A percentile compares a stretch with the other conserved stretches of the same genome.
Evolutionary conservation across 2,329 filamentous ascomycete species (phyloP).

Genomic region (Triangularia setosa): DNA sequence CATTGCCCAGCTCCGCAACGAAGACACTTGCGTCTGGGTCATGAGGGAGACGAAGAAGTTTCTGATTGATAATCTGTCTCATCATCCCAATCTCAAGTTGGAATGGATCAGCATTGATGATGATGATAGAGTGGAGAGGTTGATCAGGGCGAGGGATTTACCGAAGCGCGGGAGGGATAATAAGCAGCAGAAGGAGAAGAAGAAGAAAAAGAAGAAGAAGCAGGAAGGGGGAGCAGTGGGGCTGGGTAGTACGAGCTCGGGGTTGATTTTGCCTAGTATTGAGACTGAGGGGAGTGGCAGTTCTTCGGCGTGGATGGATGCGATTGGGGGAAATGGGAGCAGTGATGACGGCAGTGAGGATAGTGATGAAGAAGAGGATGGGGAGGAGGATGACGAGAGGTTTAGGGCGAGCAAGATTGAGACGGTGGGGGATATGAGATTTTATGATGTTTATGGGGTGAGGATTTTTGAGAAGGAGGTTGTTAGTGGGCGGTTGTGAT

Average conservation of each 20-base stretch:
- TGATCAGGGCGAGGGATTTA: conserved; percentile 37
- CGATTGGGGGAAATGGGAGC: conserved; percentile 18
- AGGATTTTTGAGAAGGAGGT: conserved; percentile 59
- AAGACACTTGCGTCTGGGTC: conserved; percentile 54
- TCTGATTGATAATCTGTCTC: conserved; percentile 54
- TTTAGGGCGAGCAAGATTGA: conserved; percentile 32
- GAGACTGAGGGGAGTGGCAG: conserved; percentile 3
- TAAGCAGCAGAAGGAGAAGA: conserved; percentile 36
- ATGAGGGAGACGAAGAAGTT: conserved; percentile 56
- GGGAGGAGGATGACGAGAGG: conserved; percentile 34
- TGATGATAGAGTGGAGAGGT: conserved; percentile 44
- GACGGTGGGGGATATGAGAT: conserved; percentile 37
- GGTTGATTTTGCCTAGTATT: neutral
- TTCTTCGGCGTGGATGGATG: neutral
- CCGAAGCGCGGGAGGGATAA: conserved; percentile 35
- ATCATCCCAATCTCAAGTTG: conserved; percentile 52
- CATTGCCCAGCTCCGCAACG: conserved; percentile 50
- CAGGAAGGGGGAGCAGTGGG: no score
- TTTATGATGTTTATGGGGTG: conserved; percentile 45
- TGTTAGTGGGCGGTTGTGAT: conserved; percentile 40
- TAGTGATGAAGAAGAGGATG: conserved; percentile 32
- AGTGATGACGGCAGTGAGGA: conserved; percentile 31
- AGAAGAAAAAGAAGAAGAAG: conserved; percentile 30
- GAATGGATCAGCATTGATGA: conserved; percentile 57
- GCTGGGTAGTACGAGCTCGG: neutral